These are phyloP conservation scores for Mycena haematopus DNA, from an alignment of 768 basidiomycete genomes.

Conservation along the genomic window DNA sequence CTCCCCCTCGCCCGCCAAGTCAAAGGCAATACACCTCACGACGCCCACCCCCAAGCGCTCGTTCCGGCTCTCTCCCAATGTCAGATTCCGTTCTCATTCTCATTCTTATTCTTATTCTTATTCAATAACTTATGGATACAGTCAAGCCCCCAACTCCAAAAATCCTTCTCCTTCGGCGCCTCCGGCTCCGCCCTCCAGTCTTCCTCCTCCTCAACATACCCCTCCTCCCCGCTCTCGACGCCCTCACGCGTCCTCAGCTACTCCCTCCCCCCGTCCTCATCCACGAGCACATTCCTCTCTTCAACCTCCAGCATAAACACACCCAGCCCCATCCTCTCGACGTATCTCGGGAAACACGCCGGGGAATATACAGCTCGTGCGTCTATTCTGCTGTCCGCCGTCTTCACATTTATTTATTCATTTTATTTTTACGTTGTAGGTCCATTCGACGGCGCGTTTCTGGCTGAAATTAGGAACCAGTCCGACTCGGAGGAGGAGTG, in stretches of 20 bases:
- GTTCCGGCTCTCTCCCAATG: conserved; percentile 50
- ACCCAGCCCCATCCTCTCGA: conserved; percentile 50
- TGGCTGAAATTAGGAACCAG: conserved; percentile 34
- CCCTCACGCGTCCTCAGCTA: conserved; percentile 48
- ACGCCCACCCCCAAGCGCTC: conserved; percentile 42
- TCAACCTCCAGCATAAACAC: conserved; percentile 43
- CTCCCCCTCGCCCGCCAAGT: conserved; percentile 40
- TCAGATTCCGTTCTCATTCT: conserved; percentile 29
- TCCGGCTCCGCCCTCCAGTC: conserved; percentile 40
- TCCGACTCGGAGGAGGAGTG: conserved; percentile 33
- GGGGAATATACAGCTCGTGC: conserved; percentile 46
- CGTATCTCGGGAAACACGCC: conserved; percentile 49
- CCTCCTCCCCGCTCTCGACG: conserved; percentile 48
- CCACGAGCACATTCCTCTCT: conserved; percentile 42
- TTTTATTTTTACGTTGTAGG: too few relatives aligned
- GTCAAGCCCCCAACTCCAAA: conserved; percentile 51
- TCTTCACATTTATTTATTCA: neutral
- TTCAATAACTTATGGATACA: conserved; percentile 24
- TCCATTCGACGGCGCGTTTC: conserved; percentile 49
- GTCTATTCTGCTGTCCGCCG: conserved; percentile 15
- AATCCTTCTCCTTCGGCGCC: conserved; percentile 48
- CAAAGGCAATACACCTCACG: conserved; percentile 34
- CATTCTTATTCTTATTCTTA: too few relatives aligned
- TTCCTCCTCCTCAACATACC: conserved; percentile 39
- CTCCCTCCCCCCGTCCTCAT: conserved; percentile 38